Percentiles rank a stretch among this genome's conserved stretches.
phyloP scores from a whole-genome alignment of 371 early-diverging fungal species.

The Blyttiomyces sp. region DNA sequence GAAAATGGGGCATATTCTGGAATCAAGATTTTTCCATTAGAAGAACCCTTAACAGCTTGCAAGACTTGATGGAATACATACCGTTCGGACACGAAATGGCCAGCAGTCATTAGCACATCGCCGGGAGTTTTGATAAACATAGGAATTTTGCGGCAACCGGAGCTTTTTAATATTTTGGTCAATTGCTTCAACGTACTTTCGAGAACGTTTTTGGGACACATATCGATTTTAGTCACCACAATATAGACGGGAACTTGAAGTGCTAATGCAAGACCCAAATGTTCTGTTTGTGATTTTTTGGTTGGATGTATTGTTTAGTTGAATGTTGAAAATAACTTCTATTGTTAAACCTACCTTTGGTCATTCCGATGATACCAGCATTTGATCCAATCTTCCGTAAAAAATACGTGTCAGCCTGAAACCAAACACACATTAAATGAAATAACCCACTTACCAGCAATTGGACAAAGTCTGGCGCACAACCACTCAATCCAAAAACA shows the following conservation, averaged over 20 bases:
- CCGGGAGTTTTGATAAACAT: conserved; percentile 71
- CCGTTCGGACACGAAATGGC: conserved; percentile 75
- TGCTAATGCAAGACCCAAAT: conserved; percentile 83
- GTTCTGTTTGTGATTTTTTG: conserved; percentile 56
- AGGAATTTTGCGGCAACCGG: conserved; percentile 89
- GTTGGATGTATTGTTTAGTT: conserved; percentile 1
- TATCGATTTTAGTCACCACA: conserved; percentile 88
- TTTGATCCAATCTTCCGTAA: conserved; percentile 65
- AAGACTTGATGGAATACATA: neutral
- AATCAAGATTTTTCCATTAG: neutral
- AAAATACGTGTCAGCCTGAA: neutral
- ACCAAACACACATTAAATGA: neutral
- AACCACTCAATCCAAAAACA: conserved; percentile 88
- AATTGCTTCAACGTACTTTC: conserved; percentile 81
- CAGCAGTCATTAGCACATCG: conserved; percentile 80
- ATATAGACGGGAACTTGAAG: conserved; percentile 84
- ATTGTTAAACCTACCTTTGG: conserved; percentile 50
- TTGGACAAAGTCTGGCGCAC: conserved; percentile 87
- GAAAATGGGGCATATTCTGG: conserved; percentile 88
- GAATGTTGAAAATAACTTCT: neutral
- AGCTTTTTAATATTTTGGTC: conserved; percentile 74
- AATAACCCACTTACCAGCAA: conserved; percentile 56
- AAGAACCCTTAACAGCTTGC: neutral
- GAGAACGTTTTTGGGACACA: conserved; percentile 82
- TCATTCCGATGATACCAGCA: conserved; percentile 90